These are phyloP conservation scores for Nephromyces sp. DNA, from an alignment of 169 alveolate genomes.

Conservation along the genomic window DNA sequence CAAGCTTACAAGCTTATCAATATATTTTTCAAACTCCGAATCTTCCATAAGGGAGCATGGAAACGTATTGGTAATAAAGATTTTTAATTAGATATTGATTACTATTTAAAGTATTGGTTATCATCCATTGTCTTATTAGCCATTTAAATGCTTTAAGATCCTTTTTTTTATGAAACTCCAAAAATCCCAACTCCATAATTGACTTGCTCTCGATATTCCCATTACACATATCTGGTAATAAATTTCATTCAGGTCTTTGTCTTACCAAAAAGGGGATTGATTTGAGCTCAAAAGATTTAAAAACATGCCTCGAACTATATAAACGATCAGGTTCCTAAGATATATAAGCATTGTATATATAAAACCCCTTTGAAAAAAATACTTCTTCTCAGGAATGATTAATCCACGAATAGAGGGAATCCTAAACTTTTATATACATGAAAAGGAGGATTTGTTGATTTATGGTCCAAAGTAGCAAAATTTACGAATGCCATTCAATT, in stretches of 20 bases:
- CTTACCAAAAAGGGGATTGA: neutral
- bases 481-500: too few species aligned
- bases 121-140: too few species aligned
- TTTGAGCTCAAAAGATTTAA: neutral
- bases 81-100: neutral
- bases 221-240: too few species aligned
- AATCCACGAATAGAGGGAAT: neutral
- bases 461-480: neutral
- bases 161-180: too few species aligned
- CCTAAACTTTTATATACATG: neutral
- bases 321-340: neutral
- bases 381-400: neutral
- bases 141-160: too few species aligned
- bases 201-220: too few species aligned
- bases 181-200: too few species aligned
- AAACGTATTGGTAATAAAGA: neutral
- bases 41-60: constrained; percentile 6
- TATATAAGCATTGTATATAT: neutral
- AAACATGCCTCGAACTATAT: neutral
- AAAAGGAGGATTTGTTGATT: neutral
- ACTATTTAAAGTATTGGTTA: too few species aligned
- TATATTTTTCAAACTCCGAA: neutral
- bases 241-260: neutral
- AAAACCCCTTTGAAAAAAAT: neutral
- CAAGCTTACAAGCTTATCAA: neutral